Evolutionary conservation across 768 basidiomycete genomes (phyloP), one percentile per base, ranked within the genome.

Genomic region (Hypholoma fasciculare): DNA sequence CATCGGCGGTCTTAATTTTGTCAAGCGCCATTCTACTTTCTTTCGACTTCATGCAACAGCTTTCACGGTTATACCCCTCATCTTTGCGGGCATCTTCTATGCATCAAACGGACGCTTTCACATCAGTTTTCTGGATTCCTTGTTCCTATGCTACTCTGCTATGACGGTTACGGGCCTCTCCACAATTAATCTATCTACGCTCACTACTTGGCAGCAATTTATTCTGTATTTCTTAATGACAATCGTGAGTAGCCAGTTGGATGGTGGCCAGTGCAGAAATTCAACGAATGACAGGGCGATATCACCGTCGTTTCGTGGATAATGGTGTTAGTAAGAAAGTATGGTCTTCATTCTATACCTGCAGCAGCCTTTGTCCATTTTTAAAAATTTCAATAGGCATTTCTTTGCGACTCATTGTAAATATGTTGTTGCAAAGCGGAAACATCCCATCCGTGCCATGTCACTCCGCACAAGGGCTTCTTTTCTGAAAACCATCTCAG

Each of bases 291-390:
- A 39, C 57, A 82, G 74, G 81, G 82, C 0, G 75, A 79, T 54
- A 65, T 79, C 52, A 81, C 82, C 0, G 72, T 77, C 23, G 82
- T 86, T 16, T 84, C 85, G 2, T 86, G 87, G 82, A 71, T 85
- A 40, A 86, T 87, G 79, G 85, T 89, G 30, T 72, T 86, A 47
- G 79, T 86, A n/a, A 75, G 88, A 54, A 81, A 83, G 81, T 83
- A 49, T 13, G 58, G 52, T 72, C 63, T 43, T 7, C 38, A 19
- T 49, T 43, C 19, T 14, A 17, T 56, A 19, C 11, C 8, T 34
- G n/a, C 23, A 34, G 16, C 11, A 8, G 38, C 1, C 23, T 5
- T 23, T 37, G 30, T 40, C 2, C 9, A 48, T 5, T 43, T 26
- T n/a, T n/a, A n/a, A n/a, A n/a, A n/a, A n/a, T 34, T 34, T 6